Evolutionary conservation across 768 basidiomycete genomes (phyloP), one percentile per base, ranked within the genome.

Genomic region (Boletus insuetus): DNA sequence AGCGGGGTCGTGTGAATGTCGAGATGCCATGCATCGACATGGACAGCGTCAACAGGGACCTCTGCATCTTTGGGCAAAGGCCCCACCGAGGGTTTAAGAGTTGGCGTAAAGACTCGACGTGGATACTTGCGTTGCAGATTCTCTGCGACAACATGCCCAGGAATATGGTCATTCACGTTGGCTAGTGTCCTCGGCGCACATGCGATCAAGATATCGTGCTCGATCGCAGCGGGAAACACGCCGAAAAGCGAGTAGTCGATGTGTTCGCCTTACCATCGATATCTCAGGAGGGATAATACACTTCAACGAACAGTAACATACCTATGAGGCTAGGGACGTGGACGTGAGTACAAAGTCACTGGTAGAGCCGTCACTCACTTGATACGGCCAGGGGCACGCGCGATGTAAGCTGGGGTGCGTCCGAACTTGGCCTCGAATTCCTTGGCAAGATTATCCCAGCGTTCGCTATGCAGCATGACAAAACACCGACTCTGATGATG

Each of bases 171-270:
- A 55, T 52, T 20, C 12, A 24, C 34, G 0, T 52, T 20, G 59
- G 45, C 41, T 51, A 64, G 11, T 29, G 57, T 26, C 54, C 68
- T 78, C n/a, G 79, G 79, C 32, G 79, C 83, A 70, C 81, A 85
- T 0, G 91, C 91, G 52, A 94, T 86, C 49, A 94, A 76, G 60
- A 93, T 86, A 68, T 93, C 93, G 49, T 82, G 82, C 59, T 92
- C 91, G 38, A 94, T 80, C 0, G 91, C 92, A n/a, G 86, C 80
- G 16, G 91, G 93, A 35, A 94, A 78, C 9, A 90, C 90, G 4
- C 91, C 91, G 60, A 92, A 91, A 26, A 91, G 74, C 0, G 86
- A 82, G 60, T 92, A 92, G 70, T 92, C 90, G 67, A 92, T 87
- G 65, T 92, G 88, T 73, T 91, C 89, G 32, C 89, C 89, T 83